Conservation (phyloP, 805 yeast species). For the Metschnikowia gelsemii region DNA sequence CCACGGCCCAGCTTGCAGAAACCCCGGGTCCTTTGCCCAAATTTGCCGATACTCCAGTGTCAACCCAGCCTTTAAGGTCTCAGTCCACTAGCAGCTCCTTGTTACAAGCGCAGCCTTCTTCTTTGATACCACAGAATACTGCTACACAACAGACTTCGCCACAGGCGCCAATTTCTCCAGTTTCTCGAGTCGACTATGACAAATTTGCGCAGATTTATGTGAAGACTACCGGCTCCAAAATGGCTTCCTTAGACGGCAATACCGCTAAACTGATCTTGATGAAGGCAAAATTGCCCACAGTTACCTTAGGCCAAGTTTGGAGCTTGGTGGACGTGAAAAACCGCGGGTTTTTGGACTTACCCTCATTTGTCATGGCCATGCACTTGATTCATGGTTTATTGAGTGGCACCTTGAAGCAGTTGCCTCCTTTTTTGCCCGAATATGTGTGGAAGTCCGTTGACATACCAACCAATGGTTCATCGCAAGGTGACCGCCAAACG, state of each 20-base stretch:
- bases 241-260: conserved; percentile 65
- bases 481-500: conserved; percentile 26
- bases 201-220: conserved; percentile 72
- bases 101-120: conserved; percentile 42
- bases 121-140: conserved; percentile 35
- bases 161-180: conserved; percentile 29
- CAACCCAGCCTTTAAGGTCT: conserved; percentile 27
- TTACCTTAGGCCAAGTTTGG: conserved; percentile 85
- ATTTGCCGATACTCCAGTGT: conserved; percentile 40
- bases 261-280: conserved; percentile 82
- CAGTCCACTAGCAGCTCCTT: conserved; percentile 40
- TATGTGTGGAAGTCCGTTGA: conserved; percentile 39
- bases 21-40: conserved; percentile 64
- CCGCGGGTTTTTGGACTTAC: conserved; percentile 66
- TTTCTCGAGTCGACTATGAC: conserved; percentile 56
- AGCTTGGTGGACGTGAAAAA: conserved; percentile 74
- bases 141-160: conserved; percentile 32
- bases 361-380: conserved; percentile 91
- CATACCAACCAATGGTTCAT: conserved; percentile 33
- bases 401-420: conserved; percentile 58
- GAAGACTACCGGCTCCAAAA: conserved; percentile 55
- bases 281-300: conserved; percentile 83
- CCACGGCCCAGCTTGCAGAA: conserved; percentile 52
- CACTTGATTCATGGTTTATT: conserved; percentile 83
- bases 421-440: conserved; percentile 48